A percentile compares a stretch with the other conserved stretches of the same genome.
phyloP scores from a whole-genome alignment of 148 eudicot species.

The Suaeda aralocaspica region DNA sequence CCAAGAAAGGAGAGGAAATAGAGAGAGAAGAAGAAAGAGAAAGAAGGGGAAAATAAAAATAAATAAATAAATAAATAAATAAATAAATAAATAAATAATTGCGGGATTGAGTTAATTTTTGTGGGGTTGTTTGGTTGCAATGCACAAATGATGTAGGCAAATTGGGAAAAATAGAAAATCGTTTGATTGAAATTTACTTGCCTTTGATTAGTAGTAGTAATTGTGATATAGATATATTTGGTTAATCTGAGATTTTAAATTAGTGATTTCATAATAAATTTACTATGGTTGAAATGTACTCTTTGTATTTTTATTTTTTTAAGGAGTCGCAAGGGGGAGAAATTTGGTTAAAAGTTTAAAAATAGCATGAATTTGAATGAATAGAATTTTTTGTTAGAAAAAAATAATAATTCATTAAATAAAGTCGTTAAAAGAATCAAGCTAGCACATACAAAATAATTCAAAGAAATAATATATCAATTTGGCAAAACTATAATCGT shows the following conservation, averaged over 20 bases:
- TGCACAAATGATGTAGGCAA: conserved; percentile 10
- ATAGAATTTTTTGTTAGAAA: too few relatives aligned
- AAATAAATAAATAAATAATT: too few relatives aligned
- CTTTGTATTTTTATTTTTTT: too few relatives aligned
- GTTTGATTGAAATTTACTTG: conserved; percentile 21
- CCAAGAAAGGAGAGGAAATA: conserved; percentile 4
- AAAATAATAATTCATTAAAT: too few relatives aligned
- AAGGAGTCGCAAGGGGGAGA: not conserved
- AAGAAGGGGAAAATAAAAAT: conserved; percentile 1
- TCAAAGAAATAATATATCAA: too few relatives aligned
- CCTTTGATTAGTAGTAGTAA: not conserved
- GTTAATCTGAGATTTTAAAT: not conserved
- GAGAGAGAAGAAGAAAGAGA: not conserved
- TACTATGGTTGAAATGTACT: not conserved
- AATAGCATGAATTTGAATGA: too few relatives aligned
- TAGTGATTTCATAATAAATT: not conserved
- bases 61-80: too few relatives aligned
- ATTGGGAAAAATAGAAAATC: conserved; percentile 5
- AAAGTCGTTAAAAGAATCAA: too few relatives aligned
- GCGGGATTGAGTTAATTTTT: not conserved
- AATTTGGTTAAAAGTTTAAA: not conserved
- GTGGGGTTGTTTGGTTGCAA: conserved; percentile 7
- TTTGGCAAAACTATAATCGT: too few relatives aligned
- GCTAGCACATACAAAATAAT: too few relatives aligned
- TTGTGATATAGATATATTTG: conserved; percentile 13